These are phyloP conservation scores for Fonsecaea erecta DNA, from an alignment of 2,329 filamentous ascomycete genomes.

Conservation along the genomic window DNA sequence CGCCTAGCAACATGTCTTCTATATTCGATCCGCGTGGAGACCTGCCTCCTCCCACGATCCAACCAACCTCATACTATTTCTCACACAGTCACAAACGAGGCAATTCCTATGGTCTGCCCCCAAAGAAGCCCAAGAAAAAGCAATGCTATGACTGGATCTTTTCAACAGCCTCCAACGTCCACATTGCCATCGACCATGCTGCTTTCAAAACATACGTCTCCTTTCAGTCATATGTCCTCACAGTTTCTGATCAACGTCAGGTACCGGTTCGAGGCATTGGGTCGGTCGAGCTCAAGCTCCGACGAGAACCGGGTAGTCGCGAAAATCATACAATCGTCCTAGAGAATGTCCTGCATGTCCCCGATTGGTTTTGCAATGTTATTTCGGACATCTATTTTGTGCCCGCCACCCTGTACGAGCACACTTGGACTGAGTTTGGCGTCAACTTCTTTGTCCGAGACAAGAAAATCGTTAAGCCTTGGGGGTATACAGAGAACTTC, in stretches of 20 bases:
- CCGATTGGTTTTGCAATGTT: slow-evolving; percentile 44
- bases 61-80: slow-evolving; percentile 30
- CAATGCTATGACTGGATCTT: slow-evolving; percentile 40
- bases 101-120: slow-evolving; percentile 14
- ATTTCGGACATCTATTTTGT: slow-evolving; percentile 36
- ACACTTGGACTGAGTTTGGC: slow-evolving; percentile 36
- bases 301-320: slow-evolving; percentile 33
- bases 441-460: slow-evolving; percentile 35
- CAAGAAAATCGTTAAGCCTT: slow-evolving; percentile 28
- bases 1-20: slow-evolving; percentile 20
- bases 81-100: slow-evolving; percentile 11
- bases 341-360: slow-evolving; percentile 45
- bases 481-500: slow-evolving; percentile 39
- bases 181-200: slow-evolving; percentile 43
- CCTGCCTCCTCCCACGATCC: slow-evolving; percentile 27
- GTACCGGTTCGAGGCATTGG: slow-evolving; percentile 42
- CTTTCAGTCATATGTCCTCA: slow-evolving; percentile 38
- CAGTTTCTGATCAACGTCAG: slow-evolving; percentile 34
- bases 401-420: slow-evolving; percentile 30
- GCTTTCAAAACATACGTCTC: slow-evolving; percentile 42
- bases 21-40: slow-evolving; percentile 27
- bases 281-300: slow-evolving; percentile 42
- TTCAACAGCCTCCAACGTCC: slow-evolving; percentile 39
- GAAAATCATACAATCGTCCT: slow-evolving; percentile 39
- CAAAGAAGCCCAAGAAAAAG: slow-evolving; percentile 31